These are phyloP conservation scores for Phyllosticta paracitricarpa DNA, from an alignment of 2,329 filamentous ascomycete genomes.

Conservation along the genomic window DNA sequence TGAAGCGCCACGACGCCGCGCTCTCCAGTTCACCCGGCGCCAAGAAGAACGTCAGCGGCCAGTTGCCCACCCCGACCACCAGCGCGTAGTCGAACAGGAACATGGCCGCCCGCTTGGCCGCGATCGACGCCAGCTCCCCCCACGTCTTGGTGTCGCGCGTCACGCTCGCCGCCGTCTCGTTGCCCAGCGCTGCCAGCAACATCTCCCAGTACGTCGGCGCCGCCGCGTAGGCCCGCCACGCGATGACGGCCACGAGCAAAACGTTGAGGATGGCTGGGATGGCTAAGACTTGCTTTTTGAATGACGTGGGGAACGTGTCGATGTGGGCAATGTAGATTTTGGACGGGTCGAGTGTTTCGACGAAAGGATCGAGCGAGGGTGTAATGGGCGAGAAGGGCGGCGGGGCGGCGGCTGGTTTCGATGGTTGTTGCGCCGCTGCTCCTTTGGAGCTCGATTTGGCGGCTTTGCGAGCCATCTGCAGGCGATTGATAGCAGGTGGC, in stretches of 20 bases:
- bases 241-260: slow-evolving; percentile 52
- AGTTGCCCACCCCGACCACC: slow-evolving; percentile 34
- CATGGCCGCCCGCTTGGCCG: slow-evolving; percentile 50
- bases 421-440: not conserved
- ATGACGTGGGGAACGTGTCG: slow-evolving; percentile 56
- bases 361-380: slow-evolving; percentile 53
- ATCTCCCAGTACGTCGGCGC: slow-evolving; percentile 64
- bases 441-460: slow-evolving; percentile 2
- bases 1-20: slow-evolving; percentile 64
- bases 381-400: slow-evolving; percentile 61
- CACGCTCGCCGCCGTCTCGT: slow-evolving; percentile 57
- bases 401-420: slow-evolving; percentile 20
- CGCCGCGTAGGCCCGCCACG: slow-evolving; percentile 59
- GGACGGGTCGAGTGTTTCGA: slow-evolving; percentile 52
- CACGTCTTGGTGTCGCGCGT: slow-evolving; percentile 45
- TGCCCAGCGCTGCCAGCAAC: slow-evolving; percentile 53
- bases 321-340: slow-evolving; percentile 80
- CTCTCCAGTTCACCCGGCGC: slow-evolving; percentile 45
- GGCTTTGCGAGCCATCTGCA: slow-evolving; percentile 4
- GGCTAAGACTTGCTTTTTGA: slow-evolving; percentile 76
- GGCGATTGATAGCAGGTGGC: not conserved
- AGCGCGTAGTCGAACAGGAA: slow-evolving; percentile 65
- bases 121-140: slow-evolving; percentile 45
- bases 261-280: slow-evolving; percentile 72
- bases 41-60: slow-evolving; percentile 44